These are phyloP conservation scores for Neonectria sp. DNA, from an alignment of 2,329 filamentous ascomycete genomes.

Conservation along the genomic window DNA sequence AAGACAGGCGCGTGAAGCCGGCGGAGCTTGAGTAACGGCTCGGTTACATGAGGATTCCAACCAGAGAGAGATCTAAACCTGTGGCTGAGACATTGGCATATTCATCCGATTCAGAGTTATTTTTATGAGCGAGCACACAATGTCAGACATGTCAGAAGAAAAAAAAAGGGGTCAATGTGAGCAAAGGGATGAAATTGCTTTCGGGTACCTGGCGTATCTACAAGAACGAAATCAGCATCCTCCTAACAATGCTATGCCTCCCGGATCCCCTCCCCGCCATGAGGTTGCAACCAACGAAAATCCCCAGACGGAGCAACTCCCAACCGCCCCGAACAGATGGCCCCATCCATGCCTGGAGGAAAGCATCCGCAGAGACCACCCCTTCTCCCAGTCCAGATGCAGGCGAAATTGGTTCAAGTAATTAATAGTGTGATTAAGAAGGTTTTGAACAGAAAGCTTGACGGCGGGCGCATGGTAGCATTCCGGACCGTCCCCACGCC, in stretches of 20 bases:
- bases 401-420: constrained; percentile 33
- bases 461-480: neutral
- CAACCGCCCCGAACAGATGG: constrained; percentile 29
- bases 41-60: neutral
- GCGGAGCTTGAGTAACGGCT: constrained; percentile 20
- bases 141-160: constrained; percentile 23
- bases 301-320: constrained; percentile 31
- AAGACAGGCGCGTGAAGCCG: constrained; percentile 14
- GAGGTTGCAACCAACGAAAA: constrained; percentile 29
- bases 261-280: constrained; percentile 24
- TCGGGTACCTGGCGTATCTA: constrained; percentile 43
- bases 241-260: constrained; percentile 40
- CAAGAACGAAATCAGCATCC: constrained; percentile 42
- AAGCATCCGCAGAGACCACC: neutral
- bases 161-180: constrained; percentile 13
- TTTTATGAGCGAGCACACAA: constrained; percentile 11
- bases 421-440: constrained; percentile 38
- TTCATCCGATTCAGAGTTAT: neutral
- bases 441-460: constrained; percentile 11
- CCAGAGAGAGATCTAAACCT: neutral
- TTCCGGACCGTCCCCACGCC: neutral
- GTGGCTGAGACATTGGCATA: neutral
- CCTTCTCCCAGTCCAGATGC: constrained; percentile 30
- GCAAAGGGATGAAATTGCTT: constrained; percentile 39
- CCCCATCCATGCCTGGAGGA: constrained; percentile 9